Base-by-base conservation (phyloP, 2,329 filamentous ascomycete species). In the Diplodia corticola region DNA sequence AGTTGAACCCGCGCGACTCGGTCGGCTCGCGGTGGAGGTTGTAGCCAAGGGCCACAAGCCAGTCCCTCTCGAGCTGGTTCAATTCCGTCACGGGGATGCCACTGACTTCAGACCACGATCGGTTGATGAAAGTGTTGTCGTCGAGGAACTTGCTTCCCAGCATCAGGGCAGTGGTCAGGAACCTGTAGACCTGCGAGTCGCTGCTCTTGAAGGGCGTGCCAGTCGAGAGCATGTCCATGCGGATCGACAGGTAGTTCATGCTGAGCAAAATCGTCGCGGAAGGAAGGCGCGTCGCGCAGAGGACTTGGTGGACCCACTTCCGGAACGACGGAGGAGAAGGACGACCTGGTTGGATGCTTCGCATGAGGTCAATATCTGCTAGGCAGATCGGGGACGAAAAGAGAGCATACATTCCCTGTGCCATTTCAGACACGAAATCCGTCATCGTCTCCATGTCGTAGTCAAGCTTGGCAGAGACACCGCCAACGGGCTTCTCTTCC, bases 391-490 rank as follows among this genome's bases (percentile, higher is more conserved):
- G 80, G 80, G 83, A 82, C 75, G 78, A 77, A 76, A 83, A 82
- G 75, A 84, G 80, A 70, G 81, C 85, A 85, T 87, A 88, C 86
- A 91, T 86, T 83, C 86, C 85, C 78, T 90, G 84, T 68, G 93
- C 88, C 88, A 94, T 96, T 76, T 96, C 91, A 69, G 92, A 90
- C 76, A 97, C 93, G 79, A 96, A 97, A 77, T 96, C 92, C 69
- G 92, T 90, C 93, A 97, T 97, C 78, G 91, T 84, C 77, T 96
- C 92, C 88, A 97, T 94, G 80, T 97, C 93, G 78, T 97, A 97
- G 83, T 97, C 93, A 80, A 97, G 87, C 81, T 96, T 91, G 74
- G 92, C 92, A 73, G 93, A 95, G 46, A 97, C 93, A 73, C 93
- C 93, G 77, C 93, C 93, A 65, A 86, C 86, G n/a, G 86, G 80